These are phyloP conservation scores for Calamus simplicifolius DNA, from an alignment of 176 grass and related monocot species.

Conservation along the genomic window DNA sequence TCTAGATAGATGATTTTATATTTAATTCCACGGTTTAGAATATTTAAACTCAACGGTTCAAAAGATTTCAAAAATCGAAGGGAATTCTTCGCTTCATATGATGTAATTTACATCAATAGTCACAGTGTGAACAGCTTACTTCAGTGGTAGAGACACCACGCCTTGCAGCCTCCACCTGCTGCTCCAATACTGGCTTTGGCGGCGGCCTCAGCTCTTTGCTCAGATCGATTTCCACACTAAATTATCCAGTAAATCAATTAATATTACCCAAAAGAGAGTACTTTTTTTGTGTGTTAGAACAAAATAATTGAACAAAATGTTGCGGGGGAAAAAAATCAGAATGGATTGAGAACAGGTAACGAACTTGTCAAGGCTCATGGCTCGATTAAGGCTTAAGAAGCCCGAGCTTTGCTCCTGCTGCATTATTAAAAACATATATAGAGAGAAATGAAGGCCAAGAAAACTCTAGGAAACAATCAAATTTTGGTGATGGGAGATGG, in stretches of 20 bases:
- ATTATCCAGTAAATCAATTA: neutral
- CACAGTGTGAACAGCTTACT: slow-evolving; percentile 24
- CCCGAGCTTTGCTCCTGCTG: slow-evolving; percentile 53
- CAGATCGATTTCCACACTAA: slow-evolving; percentile 85
- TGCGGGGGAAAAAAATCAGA: neutral
- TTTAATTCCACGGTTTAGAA: too few species aligned
- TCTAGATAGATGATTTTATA: slow-evolving; percentile 26
- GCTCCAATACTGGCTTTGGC: slow-evolving; percentile 54
- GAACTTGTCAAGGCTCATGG: slow-evolving; percentile 78
- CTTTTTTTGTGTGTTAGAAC: too few species aligned
- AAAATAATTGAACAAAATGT: too few species aligned
- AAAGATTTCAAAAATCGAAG: too few species aligned
- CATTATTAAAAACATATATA: slow-evolving; percentile 18
- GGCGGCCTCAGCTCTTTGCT: slow-evolving; percentile 82
- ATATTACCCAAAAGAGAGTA: too few species aligned
- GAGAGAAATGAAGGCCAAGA: neutral
- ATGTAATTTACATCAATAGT: neutral
- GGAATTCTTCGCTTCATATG: too few species aligned
- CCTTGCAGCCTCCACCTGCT: slow-evolving; percentile 75
- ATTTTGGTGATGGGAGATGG: neutral
- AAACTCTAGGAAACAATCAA: neutral
- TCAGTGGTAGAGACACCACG: slow-evolving; percentile 40
- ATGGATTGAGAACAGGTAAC: neutral
- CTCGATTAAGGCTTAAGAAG: slow-evolving; percentile 82
- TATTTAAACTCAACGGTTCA: too few species aligned